Evolutionary conservation across 129 eudicot species (phyloP), one percentile per base, ranked within the genome.

Genomic region (Deinandra increscens): DNA sequence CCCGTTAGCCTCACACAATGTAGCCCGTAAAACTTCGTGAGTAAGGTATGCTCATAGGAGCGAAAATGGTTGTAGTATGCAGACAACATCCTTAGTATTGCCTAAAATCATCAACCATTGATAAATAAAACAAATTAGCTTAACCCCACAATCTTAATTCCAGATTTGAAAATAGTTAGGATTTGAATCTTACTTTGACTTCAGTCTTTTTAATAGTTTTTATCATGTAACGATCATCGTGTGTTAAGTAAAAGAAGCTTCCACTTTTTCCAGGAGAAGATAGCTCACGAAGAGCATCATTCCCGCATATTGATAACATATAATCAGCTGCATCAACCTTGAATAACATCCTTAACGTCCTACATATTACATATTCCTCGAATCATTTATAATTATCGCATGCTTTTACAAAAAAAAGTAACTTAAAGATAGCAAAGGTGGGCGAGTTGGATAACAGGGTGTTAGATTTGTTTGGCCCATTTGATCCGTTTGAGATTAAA

Each of bases 281-380:
- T 26, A 94, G 91, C 56, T 94, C 99, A 10, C 99, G 81, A 22
- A 94, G 91, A 51, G 99, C 97, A 20, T 87, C 87, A 13, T 85
- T 76, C 34, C 99, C 99, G 68, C 99, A 94, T 15, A 94, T 87
- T 1, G 99, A 94, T 44, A 94, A 64, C 99, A 94, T 94, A 80
- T 94, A 94, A 73, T 94, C 99, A 29, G 99, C 99, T 74, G 99
- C 89, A 79, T 94, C 99, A 61, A 94, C 97, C 80, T 94, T 89
- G 88, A 94, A 94, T 61, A 94, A 61, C 87, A 87, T 87, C 81
- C 99, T 85, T 44, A 94, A 66, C 14, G 96, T 88, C 86, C 99
- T 86, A 82, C 50, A 72, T 45, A 60, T n/a, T n/a, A n/a, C n/a
- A n/a, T n/a, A n/a, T n/a, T n/a, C n/a, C n/a, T n/a, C n/a, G n/a